phyloP scores from a whole-genome alignment of 148 eudicot genomes.

The Rhododendron mucronatum region DNA sequence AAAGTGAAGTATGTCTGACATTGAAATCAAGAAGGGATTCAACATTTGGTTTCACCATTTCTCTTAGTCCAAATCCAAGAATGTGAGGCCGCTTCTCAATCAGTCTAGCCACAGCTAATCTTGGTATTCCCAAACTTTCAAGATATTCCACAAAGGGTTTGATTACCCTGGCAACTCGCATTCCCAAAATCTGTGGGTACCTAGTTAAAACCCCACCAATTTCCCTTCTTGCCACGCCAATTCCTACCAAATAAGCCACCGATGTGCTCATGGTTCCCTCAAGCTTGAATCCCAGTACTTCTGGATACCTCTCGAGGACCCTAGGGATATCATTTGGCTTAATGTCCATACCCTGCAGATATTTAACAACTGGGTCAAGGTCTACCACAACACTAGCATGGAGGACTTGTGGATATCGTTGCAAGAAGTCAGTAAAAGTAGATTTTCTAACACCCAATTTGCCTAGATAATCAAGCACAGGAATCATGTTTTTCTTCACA shows the following conservation, averaged over 20 bases:
- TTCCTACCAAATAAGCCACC: slow-evolving; percentile 91
- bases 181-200: slow-evolving; percentile 87
- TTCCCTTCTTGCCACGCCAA: slow-evolving; percentile 91
- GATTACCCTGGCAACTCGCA: slow-evolving; percentile 86
- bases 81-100: slow-evolving; percentile 83
- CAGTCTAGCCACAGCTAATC: slow-evolving; percentile 77
- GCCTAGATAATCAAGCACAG: slow-evolving; percentile 97
- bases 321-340: slow-evolving; percentile 69
- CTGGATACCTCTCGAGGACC: slow-evolving; percentile 85
- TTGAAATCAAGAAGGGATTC: slow-evolving; percentile 45
- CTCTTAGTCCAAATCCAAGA: slow-evolving; percentile 74
- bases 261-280: slow-evolving; percentile 99
- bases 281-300: slow-evolving; percentile 89
- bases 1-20: slow-evolving; percentile 63
- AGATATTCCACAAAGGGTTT: slow-evolving; percentile 94
- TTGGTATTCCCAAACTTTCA: slow-evolving; percentile 69
- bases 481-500: slow-evolving; percentile 96
- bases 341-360: slow-evolving; percentile 85
- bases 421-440: slow-evolving; percentile 68
- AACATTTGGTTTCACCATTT: slow-evolving; percentile 75
- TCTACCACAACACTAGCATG: slow-evolving; percentile 97
- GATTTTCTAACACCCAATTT: slow-evolving; percentile 84
- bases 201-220: slow-evolving; percentile 72
- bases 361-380: slow-evolving; percentile 89
- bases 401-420: slow-evolving; percentile 86